Evolutionary conservation across 2,329 filamentous ascomycete genomes (phyloP).

Genomic region (Intubia oerlemansii): DNA sequence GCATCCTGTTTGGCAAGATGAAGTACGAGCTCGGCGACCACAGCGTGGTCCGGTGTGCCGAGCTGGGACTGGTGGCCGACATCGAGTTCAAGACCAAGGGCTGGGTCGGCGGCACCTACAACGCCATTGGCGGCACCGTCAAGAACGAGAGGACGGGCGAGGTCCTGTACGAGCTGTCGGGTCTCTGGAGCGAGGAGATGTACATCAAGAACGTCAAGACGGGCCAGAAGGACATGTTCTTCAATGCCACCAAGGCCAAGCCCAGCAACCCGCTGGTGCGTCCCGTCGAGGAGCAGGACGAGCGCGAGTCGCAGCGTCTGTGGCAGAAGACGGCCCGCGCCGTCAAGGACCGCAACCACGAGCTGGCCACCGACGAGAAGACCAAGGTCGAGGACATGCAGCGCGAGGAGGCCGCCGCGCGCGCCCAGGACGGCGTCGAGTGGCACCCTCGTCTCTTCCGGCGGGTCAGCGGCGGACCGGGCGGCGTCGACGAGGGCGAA

Average conservation of each 20-base stretch:
- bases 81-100: conserved; percentile 98
- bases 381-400: conserved; percentile 89
- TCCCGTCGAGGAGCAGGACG: conserved; percentile 67
- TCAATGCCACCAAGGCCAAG: conserved; percentile 63
- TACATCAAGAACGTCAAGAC: conserved; percentile 72
- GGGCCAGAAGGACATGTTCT: conserved; percentile 72
- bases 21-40: conserved; percentile 97
- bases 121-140: conserved; percentile 81
- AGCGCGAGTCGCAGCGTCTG: conserved; percentile 72
- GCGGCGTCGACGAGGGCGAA: conserved; percentile 56
- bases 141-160: conserved; percentile 77
- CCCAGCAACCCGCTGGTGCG: conserved; percentile 53
- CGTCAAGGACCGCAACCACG: conserved; percentile 69
- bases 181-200: conserved; percentile 92
- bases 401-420: conserved; percentile 64
- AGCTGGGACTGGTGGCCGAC: conserved; percentile 68
- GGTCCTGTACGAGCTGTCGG: conserved; percentile 73
- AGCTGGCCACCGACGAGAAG: conserved; percentile 81
- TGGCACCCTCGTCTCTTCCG: conserved; percentile 84
- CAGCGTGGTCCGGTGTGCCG: conserved; percentile 79
- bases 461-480: conserved; percentile 45
- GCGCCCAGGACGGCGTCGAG: conserved; percentile 57
- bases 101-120: conserved; percentile 90
- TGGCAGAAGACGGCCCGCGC: conserved; percentile 70
- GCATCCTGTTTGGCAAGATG: conserved; percentile 97